Evolutionary conservation across 2,329 filamentous ascomycete species (phyloP).

Genomic region (Sporothrix inflata): DNA sequence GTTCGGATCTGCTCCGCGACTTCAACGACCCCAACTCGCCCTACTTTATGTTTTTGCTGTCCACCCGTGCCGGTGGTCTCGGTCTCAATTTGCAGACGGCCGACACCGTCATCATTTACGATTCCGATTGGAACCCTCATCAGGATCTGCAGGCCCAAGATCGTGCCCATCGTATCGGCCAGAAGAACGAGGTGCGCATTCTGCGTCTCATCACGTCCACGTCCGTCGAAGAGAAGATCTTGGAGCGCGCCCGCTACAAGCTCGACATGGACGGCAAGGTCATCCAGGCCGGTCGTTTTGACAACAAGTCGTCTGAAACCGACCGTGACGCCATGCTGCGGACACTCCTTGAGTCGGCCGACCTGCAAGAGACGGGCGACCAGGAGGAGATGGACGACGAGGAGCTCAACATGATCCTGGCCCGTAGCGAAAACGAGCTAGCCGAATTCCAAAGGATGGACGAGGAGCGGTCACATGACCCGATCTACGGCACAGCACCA

Average conservation of each 20-base stretch:
- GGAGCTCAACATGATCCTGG: conserved; percentile 92
- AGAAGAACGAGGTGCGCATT: conserved; percentile 99
- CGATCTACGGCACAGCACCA: conserved; percentile 69
- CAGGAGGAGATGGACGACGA: conserved; percentile 99
- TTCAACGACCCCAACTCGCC: conserved; percentile 91
- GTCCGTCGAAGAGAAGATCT: conserved; percentile 97
- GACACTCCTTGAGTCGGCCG: conserved; percentile 85
- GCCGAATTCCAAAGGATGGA: conserved; percentile 80
- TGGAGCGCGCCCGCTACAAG: conserved; percentile 96
- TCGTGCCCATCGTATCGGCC: conserved; percentile 99
- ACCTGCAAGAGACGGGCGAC: conserved; percentile 68
- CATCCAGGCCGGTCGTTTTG: conserved; percentile 98
- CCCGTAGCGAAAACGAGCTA: conserved; percentile 82
- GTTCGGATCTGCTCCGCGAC: conserved; percentile 81
- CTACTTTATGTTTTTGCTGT: conserved; percentile 98
- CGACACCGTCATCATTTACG: conserved; percentile 99
- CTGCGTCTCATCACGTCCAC: conserved; percentile 93
- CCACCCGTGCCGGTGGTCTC: conserved; percentile 95
- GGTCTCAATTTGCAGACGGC: conserved; percentile 97
- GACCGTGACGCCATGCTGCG: conserved; percentile 96
- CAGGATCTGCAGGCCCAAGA: conserved; percentile 99
- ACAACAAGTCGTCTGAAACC: conserved; percentile 98
- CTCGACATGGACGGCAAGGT: conserved; percentile 99
- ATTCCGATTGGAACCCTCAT: conserved; percentile 99
- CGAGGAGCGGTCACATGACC: conserved; percentile 67